These are phyloP conservation scores for Umbelopsis vinacea DNA, from an alignment of 192 early-diverging fungal species.

Conservation along the genomic window DNA sequence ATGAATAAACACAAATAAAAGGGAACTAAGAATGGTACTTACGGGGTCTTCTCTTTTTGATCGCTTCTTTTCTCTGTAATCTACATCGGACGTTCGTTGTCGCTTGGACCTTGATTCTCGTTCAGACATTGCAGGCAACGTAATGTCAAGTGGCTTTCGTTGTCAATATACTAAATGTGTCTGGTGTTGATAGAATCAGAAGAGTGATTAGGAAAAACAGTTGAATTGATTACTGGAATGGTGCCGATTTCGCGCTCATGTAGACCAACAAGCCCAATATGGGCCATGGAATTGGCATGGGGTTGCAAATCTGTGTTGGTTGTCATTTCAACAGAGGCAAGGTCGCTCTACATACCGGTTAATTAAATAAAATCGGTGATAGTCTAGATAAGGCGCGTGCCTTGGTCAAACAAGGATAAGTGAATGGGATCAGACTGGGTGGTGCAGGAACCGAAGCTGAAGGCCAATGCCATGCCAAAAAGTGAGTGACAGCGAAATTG, in stretches of 20 bases:
- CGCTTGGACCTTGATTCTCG: slow-evolving; percentile 33
- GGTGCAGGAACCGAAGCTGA: too few relatives aligned
- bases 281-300: too few relatives aligned
- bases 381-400: too few relatives aligned
- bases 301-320: background rate
- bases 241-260: too few relatives aligned
- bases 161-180: background rate
- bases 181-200: too few relatives aligned
- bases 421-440: too few relatives aligned
- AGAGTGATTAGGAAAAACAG: too few relatives aligned
- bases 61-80: slow-evolving; percentile 34
- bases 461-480: background rate
- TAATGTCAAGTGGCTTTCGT: background rate
- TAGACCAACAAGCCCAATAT: too few relatives aligned
- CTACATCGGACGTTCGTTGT: slow-evolving; percentile 26
- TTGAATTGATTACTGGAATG: too few relatives aligned
- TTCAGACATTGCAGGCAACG: background rate
- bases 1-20: background rate
- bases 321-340: background rate
- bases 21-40: background rate
- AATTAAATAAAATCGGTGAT: too few relatives aligned
- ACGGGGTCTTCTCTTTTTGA: slow-evolving; percentile 22
- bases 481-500: background rate
- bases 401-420: too few relatives aligned
- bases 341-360: too few relatives aligned